Base-by-base conservation (phyloP, 2,329 filamentous ascomycete genomes). In the Herpotrichia juniperi region DNA sequence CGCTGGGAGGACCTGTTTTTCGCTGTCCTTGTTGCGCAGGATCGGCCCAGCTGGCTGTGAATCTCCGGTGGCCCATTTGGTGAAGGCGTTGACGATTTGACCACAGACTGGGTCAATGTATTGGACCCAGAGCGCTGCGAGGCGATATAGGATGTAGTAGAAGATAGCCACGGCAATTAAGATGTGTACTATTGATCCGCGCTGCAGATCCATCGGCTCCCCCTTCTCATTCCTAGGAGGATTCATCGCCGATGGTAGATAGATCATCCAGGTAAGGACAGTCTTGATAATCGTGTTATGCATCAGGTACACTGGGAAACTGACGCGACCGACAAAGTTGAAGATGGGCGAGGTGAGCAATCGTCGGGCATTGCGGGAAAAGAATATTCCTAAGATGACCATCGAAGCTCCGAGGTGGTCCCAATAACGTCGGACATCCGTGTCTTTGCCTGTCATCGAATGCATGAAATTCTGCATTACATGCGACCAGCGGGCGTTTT, bases 241-340 rank as follows among this genome's bases (percentile, higher is more conserved):
- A 46, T 73, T 71, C 70, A 74, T 71, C 19, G 68, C 70, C 4
- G 67, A 72, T 0, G 69, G 70, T 3, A 74, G 64, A 50, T 73
- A 87, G 11, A 86, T 72, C 75, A 87, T 78, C 82, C 83, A 87
- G 22, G 82, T 81, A 12, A 87, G 74, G 7, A 86, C 68, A 21
- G 80, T 82, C 50, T 85, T 81, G 59, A 87, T 79, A 25, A 87
- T 75, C 0, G 81, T 80, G 35, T 85, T 85, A 68, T 88, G 85
- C 17, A 87, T 72, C 6, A 88, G 78, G 61, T 87, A 87, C 12
- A 88, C 82, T 1, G 85, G 83, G 61, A 87, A 87, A 39, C 82
- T 85, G 71, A 87, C 81, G 62, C 82, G 83, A 39, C 85, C 85
- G 11, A 87, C 79, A 79, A 84, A 87, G 39, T 85, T 77, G 37